Evolutionary conservation across 2,329 filamentous ascomycete species (phyloP).

Genomic region (Davidsoniella eucalypti): DNA sequence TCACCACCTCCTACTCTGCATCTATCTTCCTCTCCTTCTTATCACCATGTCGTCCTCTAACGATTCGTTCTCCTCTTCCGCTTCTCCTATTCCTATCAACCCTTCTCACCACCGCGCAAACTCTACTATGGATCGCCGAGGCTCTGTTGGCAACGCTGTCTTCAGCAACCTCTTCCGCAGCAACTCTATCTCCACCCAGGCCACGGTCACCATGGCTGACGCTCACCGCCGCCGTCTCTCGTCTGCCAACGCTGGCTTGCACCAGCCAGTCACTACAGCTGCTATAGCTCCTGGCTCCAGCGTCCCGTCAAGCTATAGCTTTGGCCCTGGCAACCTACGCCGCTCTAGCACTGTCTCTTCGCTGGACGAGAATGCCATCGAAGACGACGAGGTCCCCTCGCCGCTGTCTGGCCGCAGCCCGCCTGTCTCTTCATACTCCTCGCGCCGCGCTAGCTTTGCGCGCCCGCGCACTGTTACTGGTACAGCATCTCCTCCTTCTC

Average conservation of each 20-base stretch:
- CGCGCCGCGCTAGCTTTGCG: constrained; percentile 11
- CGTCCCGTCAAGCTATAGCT: constrained; percentile 24
- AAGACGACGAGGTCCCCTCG: constrained; percentile 45
- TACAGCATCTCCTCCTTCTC: constrained; percentile 8
- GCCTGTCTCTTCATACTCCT: constrained; percentile 3
- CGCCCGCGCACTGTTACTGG: constrained; percentile 8
- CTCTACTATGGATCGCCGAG: constrained; percentile 29
- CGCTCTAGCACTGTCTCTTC: constrained; percentile 53
- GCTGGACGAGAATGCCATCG: constrained; percentile 56
- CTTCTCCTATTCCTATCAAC: constrained; percentile 18
- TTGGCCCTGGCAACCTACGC: constrained; percentile 26
- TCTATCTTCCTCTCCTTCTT: neutral
- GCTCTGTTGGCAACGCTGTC: constrained; percentile 40
- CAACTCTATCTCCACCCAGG: constrained; percentile 32
- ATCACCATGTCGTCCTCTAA: constrained; percentile 3
- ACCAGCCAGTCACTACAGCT: neutral
- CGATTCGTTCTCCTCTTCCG: constrained; percentile 4
- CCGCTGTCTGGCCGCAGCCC: constrained; percentile 7
- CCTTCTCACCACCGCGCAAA: constrained; percentile 15
- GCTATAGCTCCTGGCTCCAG: constrained; percentile 24
- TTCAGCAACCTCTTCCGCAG: constrained; percentile 43
- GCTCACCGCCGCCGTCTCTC: constrained; percentile 46
- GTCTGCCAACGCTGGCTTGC: constrained; percentile 3
- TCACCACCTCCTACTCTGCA: neutral
- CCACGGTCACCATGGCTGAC: constrained; percentile 29